A percentile compares a stretch with the other conserved stretches of the same genome.
Conservation (phyloP, 768 basidiomycete species). For the Pleurotus citrinopileatus region DNA sequence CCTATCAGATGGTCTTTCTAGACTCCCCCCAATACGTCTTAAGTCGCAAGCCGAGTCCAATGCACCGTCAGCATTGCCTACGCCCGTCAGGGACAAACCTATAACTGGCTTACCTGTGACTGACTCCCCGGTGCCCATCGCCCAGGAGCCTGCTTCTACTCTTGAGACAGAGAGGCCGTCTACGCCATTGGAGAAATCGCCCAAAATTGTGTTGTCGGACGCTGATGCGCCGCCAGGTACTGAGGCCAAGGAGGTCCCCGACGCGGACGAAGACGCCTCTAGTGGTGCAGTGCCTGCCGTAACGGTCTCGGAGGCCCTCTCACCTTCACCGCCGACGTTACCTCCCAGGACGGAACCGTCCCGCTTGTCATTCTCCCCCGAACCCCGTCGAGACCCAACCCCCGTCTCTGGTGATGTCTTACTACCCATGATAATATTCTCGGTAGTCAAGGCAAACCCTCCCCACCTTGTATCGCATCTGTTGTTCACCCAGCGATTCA, state of each 20-base stretch:
- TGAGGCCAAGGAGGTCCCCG: neutral
- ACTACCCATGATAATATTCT: slow-evolving; percentile 89
- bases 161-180: slow-evolving; percentile 3
- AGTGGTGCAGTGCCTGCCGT: neutral
- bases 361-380: slow-evolving; percentile 18
- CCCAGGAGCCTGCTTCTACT: slow-evolving; percentile 13
- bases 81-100: slow-evolving; percentile 5
- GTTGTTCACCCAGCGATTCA: slow-evolving; percentile 58
- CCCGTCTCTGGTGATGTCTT: slow-evolving; percentile 86
- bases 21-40: slow-evolving; percentile 69
- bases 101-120: slow-evolving; percentile 7
- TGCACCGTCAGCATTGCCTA: slow-evolving; percentile 6
- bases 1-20: slow-evolving; percentile 64
- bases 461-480: slow-evolving; percentile 73
- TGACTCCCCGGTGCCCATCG: slow-evolving; percentile 12
- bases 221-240: neutral
- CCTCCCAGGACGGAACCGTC: slow-evolving; percentile 11
- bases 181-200: neutral
- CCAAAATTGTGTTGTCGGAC: neutral
- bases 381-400: slow-evolving; percentile 30
- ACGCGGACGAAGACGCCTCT: neutral
- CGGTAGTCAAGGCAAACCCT: slow-evolving; percentile 92
- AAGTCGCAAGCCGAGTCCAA: slow-evolving; percentile 55
- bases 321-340: slow-evolving; percentile 12
- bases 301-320: neutral